phyloP scores from a whole-genome alignment of 2,329 filamentous ascomycete genomes.

The Fusarium sp. region DNA sequence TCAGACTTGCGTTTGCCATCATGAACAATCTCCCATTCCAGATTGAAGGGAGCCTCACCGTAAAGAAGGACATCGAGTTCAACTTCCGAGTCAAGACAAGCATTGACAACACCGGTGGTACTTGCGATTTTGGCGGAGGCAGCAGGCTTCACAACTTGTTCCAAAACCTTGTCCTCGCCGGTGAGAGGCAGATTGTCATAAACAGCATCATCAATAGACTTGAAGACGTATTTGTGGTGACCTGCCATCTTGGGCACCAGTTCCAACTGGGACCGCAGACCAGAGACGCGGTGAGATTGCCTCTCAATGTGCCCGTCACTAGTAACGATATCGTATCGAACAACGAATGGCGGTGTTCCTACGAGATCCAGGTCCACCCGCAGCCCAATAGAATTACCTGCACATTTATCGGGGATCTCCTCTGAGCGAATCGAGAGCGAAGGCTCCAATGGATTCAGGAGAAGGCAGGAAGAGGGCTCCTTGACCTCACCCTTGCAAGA shows the following conservation, averaged over 20 bases:
- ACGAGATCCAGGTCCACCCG: conserved; percentile 89
- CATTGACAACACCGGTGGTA: conserved; percentile 64
- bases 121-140: conserved; percentile 79
- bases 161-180: conserved; percentile 71
- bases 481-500: conserved; percentile 88
- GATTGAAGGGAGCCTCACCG: conserved; percentile 85
- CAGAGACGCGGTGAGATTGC: conserved; percentile 68
- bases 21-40: conserved; percentile 94
- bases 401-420: conserved; percentile 93
- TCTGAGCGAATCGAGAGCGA: conserved; percentile 77
- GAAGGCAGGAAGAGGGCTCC: conserved; percentile 91
- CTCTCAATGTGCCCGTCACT: conserved; percentile 63
- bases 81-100: conserved; percentile 85
- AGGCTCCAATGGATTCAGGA: conserved; percentile 91
- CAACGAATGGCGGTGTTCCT: conserved; percentile 89
- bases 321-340: conserved; percentile 79
- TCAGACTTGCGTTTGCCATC: conserved; percentile 83
- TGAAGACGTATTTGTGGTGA: conserved; percentile 87
- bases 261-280: conserved; percentile 84
- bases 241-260: conserved; percentile 84
- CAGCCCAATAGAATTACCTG: conserved; percentile 90
- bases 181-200: conserved; percentile 75
- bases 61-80: conserved; percentile 78
- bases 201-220: conserved; percentile 81
- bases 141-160: conserved; percentile 93